A percentile compares a stretch with the other conserved stretches of the same genome.
phyloP scores from a whole-genome alignment of 2,329 filamentous ascomycete species.

The Cyanodermella asteris region DNA sequence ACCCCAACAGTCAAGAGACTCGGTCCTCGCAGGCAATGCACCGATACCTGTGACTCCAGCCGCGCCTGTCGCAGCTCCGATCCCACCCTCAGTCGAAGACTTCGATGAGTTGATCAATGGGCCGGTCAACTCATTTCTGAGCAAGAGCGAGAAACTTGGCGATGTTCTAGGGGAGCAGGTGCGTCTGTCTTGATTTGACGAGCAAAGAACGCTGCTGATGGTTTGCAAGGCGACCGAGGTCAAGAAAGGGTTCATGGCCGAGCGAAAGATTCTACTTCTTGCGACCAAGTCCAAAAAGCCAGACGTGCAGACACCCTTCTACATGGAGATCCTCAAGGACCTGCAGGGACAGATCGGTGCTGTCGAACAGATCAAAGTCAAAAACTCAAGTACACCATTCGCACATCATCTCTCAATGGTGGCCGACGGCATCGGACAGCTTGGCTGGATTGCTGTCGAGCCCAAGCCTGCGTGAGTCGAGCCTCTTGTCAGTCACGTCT shows the following conservation, averaged over 20 bases:
- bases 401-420: conserved; percentile 74
- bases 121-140: conserved; percentile 57
- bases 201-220: conserved; percentile 2
- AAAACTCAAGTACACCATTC: conserved; percentile 50
- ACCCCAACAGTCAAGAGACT: too few relatives aligned
- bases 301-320: conserved; percentile 45
- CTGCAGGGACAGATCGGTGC: conserved; percentile 63
- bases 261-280: conserved; percentile 72
- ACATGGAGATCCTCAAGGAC: conserved; percentile 63
- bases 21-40: too few relatives aligned
- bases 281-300: conserved; percentile 86
- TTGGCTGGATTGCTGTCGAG: conserved; percentile 80
- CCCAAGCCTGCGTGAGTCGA: conserved; percentile 56
- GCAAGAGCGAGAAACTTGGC: conserved; percentile 56
- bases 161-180: conserved; percentile 64
- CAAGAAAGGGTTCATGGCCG: conserved; percentile 51
- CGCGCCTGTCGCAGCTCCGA: conserved; percentile 23
- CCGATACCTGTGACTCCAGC: conserved; percentile 10
- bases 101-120: conserved; percentile 61
- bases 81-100: conserved; percentile 64
- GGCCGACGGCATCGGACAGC: conserved; percentile 67
- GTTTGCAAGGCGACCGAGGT: conserved; percentile 29
- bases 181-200: conserved; percentile 10
- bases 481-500: too few relatives aligned
- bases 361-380: conserved; percentile 61